Conservation (phyloP, 768 basidiomycete species). For the Amanita brunnescens region DNA sequence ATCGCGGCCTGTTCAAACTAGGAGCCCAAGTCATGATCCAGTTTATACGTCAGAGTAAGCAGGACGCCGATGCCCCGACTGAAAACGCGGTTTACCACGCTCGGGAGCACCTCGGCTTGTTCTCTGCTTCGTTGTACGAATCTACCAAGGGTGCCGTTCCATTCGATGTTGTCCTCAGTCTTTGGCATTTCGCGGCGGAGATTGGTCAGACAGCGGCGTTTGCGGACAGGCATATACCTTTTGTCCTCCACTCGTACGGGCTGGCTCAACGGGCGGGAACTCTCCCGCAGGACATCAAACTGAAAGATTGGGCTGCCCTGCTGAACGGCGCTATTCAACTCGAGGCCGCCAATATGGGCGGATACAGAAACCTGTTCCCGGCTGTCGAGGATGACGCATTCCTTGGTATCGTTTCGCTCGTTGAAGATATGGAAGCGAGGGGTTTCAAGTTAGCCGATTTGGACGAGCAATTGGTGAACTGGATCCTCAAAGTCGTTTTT, state of each 20-base stretch:
- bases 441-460: conserved; percentile 23
- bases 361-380: conserved; percentile 11
- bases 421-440: conserved; percentile 30
- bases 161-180: conserved; percentile 21
- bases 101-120: neutral
- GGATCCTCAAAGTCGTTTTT: conserved; percentile 15
- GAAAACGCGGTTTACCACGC: neutral
- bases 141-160: conserved; percentile 10
- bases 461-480: conserved; percentile 16
- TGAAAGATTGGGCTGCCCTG: conserved; percentile 39
- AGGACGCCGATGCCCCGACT: neutral
- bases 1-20: neutral
- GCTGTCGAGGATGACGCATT: conserved; percentile 23
- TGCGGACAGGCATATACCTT: conserved; percentile 23
- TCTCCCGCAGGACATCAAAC: conserved; percentile 21
- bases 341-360: conserved; percentile 22
- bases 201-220: conserved; percentile 23
- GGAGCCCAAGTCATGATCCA: neutral
- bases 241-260: conserved; percentile 38
- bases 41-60: neutral
- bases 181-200: conserved; percentile 25
- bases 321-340: conserved; percentile 31
- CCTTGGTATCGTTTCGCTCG: conserved; percentile 31
- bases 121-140: neutral
- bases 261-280: conserved; percentile 21